Base-by-base conservation (phyloP, 2,329 filamentous ascomycete species). In the Colletotrichum cordylinicola region DNA sequence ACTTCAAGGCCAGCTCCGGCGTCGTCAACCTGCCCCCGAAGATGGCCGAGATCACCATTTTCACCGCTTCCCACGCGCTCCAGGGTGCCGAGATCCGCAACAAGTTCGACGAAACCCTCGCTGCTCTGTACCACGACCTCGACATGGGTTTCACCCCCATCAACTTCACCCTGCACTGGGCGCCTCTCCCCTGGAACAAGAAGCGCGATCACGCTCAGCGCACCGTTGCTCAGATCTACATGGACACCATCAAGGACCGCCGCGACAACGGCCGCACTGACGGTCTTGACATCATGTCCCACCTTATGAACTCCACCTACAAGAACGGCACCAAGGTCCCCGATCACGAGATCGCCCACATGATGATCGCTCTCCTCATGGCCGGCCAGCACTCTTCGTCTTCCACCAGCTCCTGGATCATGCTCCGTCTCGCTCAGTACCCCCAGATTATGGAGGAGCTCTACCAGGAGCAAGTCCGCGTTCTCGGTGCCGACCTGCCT, bases 311-410 rank as follows among this genome's bases (percentile, higher is more conserved):
- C 80, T 95, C 93, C 80, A 90, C 88, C 29, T 98, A 98, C 90
- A 98, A 98, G 88, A 91, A 96, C 80, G 95, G 95, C 79, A 92
- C 88, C 52, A 88, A 89, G 8, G 90, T 98, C n/a, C 94, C 95
- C 18, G 95, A 98, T 82, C 90, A 94, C 81, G 95, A 98, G 84
- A 91, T 98, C 74, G 95, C 95, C 27, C 94, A 97, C 86, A 96
- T 98, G 91, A 96, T 98, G 94, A 98, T 98, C 84, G 95, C 95
- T 8, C 90, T 98, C 27, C 91, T 98, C 77, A 98, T 98, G 95
- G 95, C 95, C 75, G 95, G 95, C 72, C 95, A 98, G 83, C 95
- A 98, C 87, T 96, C 94, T 3, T 96, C 95, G 3, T 95, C 95
- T 6, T 95, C 95, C 24, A 96, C 94, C 52, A 93, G 92, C 80